phyloP scores from a whole-genome alignment of 805 yeast species.

The Lipomyces sp. region DNA sequence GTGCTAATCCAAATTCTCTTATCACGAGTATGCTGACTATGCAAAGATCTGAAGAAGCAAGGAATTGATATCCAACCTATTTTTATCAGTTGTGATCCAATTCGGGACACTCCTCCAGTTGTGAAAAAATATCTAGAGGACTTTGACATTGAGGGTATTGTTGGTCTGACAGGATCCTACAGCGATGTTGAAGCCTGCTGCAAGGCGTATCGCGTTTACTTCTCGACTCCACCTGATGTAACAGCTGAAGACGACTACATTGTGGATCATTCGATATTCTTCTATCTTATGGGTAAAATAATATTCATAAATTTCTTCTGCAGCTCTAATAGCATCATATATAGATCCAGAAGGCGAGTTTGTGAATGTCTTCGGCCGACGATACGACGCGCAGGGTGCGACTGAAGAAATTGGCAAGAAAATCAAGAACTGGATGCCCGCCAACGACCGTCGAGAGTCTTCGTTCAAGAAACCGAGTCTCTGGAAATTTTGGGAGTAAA shows the following conservation, averaged over 20 bases:
- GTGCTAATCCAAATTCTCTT: conserved; percentile 4
- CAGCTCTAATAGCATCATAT: background rate
- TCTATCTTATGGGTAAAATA: conserved; percentile 71
- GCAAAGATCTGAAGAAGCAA: conserved; percentile 57
- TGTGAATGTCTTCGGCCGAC: conserved; percentile 92
- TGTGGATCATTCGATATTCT: conserved; percentile 97
- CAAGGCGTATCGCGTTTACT: conserved; percentile 90
- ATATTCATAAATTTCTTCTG: background rate
- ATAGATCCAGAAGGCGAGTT: conserved; percentile 93
- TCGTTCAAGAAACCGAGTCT: conserved; percentile 31
- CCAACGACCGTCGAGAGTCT: conserved; percentile 21
- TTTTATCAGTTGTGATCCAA: conserved; percentile 96
- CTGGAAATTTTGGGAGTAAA: conserved; percentile 34
- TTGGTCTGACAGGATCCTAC: conserved; percentile 91
- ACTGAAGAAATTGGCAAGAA: conserved; percentile 76
- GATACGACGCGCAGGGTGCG: conserved; percentile 79
- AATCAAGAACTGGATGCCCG: conserved; percentile 75
- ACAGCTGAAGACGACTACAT: conserved; percentile 95
- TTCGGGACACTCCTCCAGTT: conserved; percentile 87
- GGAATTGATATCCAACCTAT: conserved; percentile 76
- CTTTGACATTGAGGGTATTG: conserved; percentile 78
- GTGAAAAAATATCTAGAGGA: conserved; percentile 80
- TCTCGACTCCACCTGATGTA: conserved; percentile 93
- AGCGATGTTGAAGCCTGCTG: conserved; percentile 83
- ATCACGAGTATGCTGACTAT: background rate